Percentiles rank a stretch among this genome's conserved stretches.
phyloP scores from a whole-genome alignment of 129 eudicot genomes.

The Arctium minus region DNA sequence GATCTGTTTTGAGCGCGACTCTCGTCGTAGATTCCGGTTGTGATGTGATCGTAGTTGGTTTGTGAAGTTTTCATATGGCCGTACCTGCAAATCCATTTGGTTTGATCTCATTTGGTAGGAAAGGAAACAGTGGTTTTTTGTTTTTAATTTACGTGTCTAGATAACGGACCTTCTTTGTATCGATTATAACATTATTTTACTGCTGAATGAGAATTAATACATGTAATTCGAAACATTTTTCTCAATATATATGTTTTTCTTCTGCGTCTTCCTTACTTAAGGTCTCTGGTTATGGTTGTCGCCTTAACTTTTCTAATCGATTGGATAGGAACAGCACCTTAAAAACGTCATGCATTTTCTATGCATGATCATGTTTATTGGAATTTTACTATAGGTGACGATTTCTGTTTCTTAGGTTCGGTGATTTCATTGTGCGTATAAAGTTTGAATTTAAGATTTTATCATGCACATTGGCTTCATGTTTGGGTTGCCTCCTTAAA shows the following conservation, averaged over 20 bases:
- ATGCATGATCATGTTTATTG: neutral
- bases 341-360: neutral
- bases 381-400: neutral
- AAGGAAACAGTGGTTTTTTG: constrained; percentile 6
- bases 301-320: neutral
- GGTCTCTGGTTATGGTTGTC: neutral
- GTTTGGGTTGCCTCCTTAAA: neutral
- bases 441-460: constrained; percentile 4
- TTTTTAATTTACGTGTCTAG: constrained; percentile 5
- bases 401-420: constrained; percentile 1
- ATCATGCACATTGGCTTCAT: constrained; percentile 6
- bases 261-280: neutral
- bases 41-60: neutral
- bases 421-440: constrained; percentile 2
- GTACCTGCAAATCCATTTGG: neutral
- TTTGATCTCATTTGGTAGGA: neutral
- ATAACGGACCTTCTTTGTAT: neutral
- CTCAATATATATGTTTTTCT: neutral
- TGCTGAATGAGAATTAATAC: constrained; percentile 7
- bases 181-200: constrained; percentile 3
- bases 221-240: neutral
- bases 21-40: constrained; percentile 5
- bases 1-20: constrained; percentile 7
- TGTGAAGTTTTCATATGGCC: neutral
- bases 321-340: neutral